Conservation (phyloP, 1,284 basidiomycete genomes). For the Exobasidium rhododendri region DNA sequence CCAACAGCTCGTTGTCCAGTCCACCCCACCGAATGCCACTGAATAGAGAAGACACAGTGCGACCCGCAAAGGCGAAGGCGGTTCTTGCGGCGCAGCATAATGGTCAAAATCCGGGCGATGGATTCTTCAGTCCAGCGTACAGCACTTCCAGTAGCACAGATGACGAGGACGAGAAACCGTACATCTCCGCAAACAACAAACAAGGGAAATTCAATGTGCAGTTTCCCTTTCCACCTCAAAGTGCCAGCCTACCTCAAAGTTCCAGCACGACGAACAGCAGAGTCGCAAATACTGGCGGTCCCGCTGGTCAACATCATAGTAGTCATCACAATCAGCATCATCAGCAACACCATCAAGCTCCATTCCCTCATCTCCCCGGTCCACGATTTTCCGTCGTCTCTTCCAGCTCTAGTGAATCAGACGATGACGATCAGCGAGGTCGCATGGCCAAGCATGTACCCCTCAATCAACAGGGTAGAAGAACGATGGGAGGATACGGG, state of each 20-base stretch:
- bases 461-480: background rate
- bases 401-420: conserved; percentile 17
- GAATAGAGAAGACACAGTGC: conserved; percentile 10
- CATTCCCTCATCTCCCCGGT: conserved; percentile 23
- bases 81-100: background rate
- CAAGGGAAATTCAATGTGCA: background rate
- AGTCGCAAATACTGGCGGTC: background rate
- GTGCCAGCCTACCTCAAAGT: background rate
- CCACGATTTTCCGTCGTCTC: conserved; percentile 16
- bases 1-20: background rate
- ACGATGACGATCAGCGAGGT: conserved; percentile 9
- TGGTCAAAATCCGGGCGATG: conserved; percentile 22
- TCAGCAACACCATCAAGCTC: background rate
- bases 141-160: conserved; percentile 39
- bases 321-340: background rate
- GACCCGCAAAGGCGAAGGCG: background rate
- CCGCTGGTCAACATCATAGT: no score
- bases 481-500: conserved; percentile 41
- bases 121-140: conserved; percentile 33
- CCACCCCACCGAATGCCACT: conserved; percentile 5
- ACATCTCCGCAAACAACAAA: conserved; percentile 15
- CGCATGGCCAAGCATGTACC: conserved; percentile 14
- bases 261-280: background rate
- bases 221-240: conserved; percentile 6
- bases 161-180: conserved; percentile 39